These are phyloP conservation scores for Achlya hypogyna DNA, from an alignment of 352 stramenopile species.

Conservation along the genomic window DNA sequence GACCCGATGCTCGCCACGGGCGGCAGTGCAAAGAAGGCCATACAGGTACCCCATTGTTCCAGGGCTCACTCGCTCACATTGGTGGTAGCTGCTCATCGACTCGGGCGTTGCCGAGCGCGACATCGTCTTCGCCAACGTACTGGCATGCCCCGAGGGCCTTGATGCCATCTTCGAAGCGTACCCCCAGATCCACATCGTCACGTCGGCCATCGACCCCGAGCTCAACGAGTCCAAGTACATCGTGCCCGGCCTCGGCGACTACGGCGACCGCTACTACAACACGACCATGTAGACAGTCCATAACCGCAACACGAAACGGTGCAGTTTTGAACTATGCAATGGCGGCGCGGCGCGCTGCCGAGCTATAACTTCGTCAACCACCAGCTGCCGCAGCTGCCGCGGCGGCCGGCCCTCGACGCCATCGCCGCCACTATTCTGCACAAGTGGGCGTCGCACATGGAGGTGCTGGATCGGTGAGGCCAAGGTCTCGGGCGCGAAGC, in stretches of 20 bases:
- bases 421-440: constrained; percentile 6
- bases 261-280: constrained; percentile 87
- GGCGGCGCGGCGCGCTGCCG: neutral
- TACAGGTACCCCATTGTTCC: constrained; percentile 47
- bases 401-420: neutral
- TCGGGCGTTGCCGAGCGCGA: constrained; percentile 74
- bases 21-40: constrained; percentile 83
- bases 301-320: neutral
- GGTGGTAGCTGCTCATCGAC: constrained; percentile 57
- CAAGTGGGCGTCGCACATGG: neutral
- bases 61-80: neutral
- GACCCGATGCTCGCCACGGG: constrained; percentile 95
- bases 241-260: constrained; percentile 93
- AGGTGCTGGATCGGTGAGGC: neutral
- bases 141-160: constrained; percentile 89
- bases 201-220: constrained; percentile 65
- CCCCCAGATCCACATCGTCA: constrained; percentile 74
- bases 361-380: constrained; percentile 19
- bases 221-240: constrained; percentile 95
- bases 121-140: constrained; percentile 94
- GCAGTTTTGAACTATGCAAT: neutral
- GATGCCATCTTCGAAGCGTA: constrained; percentile 57
- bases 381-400: neutral
- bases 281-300: constrained; percentile 1
- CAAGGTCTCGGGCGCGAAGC: neutral